Conservation (phyloP, 108 stramenopile genomes). For the Bacterosira constricta region DNA sequence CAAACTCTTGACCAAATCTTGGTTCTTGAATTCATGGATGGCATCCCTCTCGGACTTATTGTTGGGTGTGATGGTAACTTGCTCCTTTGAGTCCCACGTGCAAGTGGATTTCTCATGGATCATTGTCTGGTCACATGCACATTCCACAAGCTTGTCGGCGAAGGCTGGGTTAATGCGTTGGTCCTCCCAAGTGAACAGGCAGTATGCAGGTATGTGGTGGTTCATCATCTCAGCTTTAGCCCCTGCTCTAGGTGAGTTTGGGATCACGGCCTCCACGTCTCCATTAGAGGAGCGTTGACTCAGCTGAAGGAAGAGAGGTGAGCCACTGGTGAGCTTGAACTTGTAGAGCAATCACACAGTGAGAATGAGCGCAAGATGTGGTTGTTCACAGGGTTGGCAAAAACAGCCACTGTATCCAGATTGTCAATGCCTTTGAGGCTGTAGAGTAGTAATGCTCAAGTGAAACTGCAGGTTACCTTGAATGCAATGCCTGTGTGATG, state of each 20-base stretch:
- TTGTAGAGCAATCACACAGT: not conserved
- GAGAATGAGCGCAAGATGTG: not conserved
- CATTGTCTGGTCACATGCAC: not conserved
- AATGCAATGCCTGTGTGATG: not conserved
- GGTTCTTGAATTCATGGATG: not conserved
- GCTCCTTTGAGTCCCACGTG: not conserved
- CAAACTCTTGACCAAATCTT: not conserved
- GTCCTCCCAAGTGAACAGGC: slow-evolving; percentile 4
- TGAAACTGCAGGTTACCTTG: not conserved
- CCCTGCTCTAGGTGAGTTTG: not conserved
- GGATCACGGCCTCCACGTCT: not conserved
- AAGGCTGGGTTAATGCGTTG: too few relatives aligned
- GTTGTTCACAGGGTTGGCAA: not conserved
- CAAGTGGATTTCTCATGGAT: not conserved
- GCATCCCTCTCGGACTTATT: not conserved
- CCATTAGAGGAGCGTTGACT: not conserved
- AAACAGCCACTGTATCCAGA: not conserved
- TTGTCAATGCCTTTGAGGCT: not conserved
- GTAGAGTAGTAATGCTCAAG: not conserved
- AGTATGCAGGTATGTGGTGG: not conserved
- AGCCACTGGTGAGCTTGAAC: not conserved
- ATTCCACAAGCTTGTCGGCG: not conserved
- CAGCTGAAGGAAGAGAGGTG: slow-evolving; percentile 1
- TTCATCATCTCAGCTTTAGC: not conserved
- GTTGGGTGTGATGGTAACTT: not conserved